Conservation (phyloP, 2,329 filamentous ascomycete genomes). For the Pseudocercospora fuligena region DNA sequence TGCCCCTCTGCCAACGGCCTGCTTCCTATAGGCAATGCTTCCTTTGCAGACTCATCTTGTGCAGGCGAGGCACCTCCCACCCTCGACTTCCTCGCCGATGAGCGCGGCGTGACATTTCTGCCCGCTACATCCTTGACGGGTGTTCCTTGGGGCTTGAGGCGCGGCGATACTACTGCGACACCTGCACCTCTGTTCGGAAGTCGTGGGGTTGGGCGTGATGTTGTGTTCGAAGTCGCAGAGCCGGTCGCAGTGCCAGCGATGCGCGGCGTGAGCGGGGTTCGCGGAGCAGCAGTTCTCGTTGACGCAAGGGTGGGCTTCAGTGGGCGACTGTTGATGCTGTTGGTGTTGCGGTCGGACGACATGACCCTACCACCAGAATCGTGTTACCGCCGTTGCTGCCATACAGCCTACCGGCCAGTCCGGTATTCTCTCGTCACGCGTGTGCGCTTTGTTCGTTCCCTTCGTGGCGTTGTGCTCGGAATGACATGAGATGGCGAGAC, state of each 20-base stretch:
- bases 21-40: slow-evolving; percentile 17
- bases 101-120: slow-evolving; percentile 76
- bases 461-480: not conserved
- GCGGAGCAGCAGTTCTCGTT: slow-evolving; percentile 28
- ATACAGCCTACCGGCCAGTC: slow-evolving; percentile 5
- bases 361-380: slow-evolving; percentile 13
- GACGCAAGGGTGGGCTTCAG: slow-evolving; percentile 29
- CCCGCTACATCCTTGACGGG: slow-evolving; percentile 58
- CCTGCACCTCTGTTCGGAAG: slow-evolving; percentile 35
- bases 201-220: slow-evolving; percentile 38
- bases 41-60: slow-evolving; percentile 29
- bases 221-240: slow-evolving; percentile 28
- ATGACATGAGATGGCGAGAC: slow-evolving; percentile 6
- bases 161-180: slow-evolving; percentile 44
- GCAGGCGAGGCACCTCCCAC: slow-evolving; percentile 68
- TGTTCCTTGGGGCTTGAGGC: slow-evolving; percentile 44
- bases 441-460: not conserved
- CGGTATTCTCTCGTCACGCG: not conserved
- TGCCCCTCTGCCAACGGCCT: slow-evolving; percentile 19
- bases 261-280: slow-evolving; percentile 64
- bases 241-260: slow-evolving; percentile 43
- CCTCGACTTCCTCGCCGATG: slow-evolving; percentile 72
- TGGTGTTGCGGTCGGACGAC: slow-evolving; percentile 25
- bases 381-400: slow-evolving; percentile 14
- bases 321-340: slow-evolving; percentile 21